phyloP scores from a whole-genome alignment of 805 yeast species.

The Kodamaea restingae region DNA sequence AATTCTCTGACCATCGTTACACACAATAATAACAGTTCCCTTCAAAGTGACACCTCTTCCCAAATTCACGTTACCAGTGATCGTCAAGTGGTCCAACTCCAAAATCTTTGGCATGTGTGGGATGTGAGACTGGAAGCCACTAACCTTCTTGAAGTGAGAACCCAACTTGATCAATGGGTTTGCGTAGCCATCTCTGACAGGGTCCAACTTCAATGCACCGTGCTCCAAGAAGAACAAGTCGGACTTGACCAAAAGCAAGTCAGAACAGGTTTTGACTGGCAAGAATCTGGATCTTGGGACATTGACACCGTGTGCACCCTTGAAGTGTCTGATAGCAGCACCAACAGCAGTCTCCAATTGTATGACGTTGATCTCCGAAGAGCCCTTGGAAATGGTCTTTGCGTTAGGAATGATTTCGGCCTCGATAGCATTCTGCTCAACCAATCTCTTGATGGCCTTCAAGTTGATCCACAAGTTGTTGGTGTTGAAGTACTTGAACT shows the following conservation, averaged over 20 bases:
- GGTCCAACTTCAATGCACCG: constrained; percentile 82
- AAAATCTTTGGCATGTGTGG: constrained; percentile 94
- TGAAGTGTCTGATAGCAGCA: constrained; percentile 95
- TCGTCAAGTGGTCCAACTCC: constrained; percentile 95
- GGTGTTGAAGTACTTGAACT: constrained; percentile 97
- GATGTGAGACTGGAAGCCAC: constrained; percentile 83
- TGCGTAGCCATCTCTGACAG: constrained; percentile 82
- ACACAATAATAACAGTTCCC: constrained; percentile 96
- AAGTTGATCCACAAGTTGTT: constrained; percentile 97
- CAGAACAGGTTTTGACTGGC: constrained; percentile 97
- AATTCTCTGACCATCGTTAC: constrained; percentile 94
- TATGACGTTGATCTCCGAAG: constrained; percentile 74
- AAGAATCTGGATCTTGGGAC: constrained; percentile 97
- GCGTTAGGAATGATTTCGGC: constrained; percentile 95
- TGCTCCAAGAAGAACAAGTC: constrained; percentile 88
- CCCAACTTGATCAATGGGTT: constrained; percentile 95
- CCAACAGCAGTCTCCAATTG: constrained; percentile 99
- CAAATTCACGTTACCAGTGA: constrained; percentile 90
- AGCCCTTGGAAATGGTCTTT: constrained; percentile 77
- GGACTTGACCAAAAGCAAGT: constrained; percentile 88
- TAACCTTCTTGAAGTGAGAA: constrained; percentile 92
- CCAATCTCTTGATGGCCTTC: constrained; percentile 88
- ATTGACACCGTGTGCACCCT: constrained; percentile 94
- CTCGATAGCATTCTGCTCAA: constrained; percentile 75
- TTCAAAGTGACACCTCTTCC: constrained; percentile 88